Conservation (phyloP, 768 basidiomycete species). For the Boletales sp. region DNA sequence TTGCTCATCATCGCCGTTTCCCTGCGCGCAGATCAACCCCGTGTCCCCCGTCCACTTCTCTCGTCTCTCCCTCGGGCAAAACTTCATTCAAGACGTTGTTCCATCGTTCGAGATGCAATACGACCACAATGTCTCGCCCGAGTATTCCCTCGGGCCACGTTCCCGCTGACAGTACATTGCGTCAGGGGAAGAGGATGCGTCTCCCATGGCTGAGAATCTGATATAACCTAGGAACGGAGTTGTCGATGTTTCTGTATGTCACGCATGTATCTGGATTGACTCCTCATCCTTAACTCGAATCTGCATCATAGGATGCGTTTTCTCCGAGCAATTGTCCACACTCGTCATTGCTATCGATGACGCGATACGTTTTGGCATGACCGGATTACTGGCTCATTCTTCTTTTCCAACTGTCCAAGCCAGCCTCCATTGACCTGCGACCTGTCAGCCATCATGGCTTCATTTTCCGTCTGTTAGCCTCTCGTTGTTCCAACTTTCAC, state of each 20-base stretch:
- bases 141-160: conserved; percentile 14
- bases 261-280: conserved; percentile 15
- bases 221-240: conserved; percentile 10
- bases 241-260: conserved; percentile 20
- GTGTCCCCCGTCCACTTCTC: conserved; percentile 7
- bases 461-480: conserved; percentile 3
- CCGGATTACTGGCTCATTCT: neutral
- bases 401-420: conserved; percentile 1
- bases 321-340: neutral
- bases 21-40: conserved; percentile 19
- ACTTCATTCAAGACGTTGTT: conserved; percentile 24
- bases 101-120: conserved; percentile 26
- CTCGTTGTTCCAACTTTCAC: conserved; percentile 4
- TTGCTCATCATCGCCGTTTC: conserved; percentile 7
- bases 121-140: conserved; percentile 11
- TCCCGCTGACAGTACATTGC: conserved; percentile 19
- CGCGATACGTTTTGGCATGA: neutral
- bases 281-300: conserved; percentile 9
- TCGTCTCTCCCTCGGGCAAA: conserved; percentile 11
- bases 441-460: conserved; percentile 18
- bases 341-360: neutral
- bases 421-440: conserved; percentile 16
- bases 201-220: conserved; percentile 31
- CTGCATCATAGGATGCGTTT: neutral
- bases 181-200: conserved; percentile 28